These are phyloP conservation scores for Cinnamomum chago DNA, from an alignment of 164 flowering plant species.

Conservation along the genomic window DNA sequence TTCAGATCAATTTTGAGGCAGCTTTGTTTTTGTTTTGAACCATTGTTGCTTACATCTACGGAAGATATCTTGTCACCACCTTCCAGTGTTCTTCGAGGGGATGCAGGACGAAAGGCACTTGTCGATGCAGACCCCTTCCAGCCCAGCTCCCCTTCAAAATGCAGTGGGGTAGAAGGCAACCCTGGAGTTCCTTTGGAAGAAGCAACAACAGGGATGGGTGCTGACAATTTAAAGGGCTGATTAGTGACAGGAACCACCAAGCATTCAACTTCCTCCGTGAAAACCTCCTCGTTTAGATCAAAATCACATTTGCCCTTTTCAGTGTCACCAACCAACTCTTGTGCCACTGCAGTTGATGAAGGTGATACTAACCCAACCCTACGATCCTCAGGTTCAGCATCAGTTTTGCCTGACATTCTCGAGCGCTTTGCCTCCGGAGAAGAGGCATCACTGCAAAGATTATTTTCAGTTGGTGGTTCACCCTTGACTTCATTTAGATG, in stretches of 20 bases:
- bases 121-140: conserved; percentile 28
- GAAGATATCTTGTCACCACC: conserved; percentile 9
- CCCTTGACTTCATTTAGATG: background rate
- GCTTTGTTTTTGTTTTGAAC: conserved; percentile 6
- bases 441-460: conserved; percentile 7
- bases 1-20: conserved; percentile 38
- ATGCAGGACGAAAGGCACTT: conserved; percentile 29
- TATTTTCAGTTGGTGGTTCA: conserved; percentile 23
- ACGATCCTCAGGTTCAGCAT: background rate
- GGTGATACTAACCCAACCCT: conserved; percentile 10
- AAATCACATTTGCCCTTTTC: conserved; percentile 2
- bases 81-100: conserved; percentile 5
- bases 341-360: conserved; percentile 8
- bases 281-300: conserved; percentile 29
- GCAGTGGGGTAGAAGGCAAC: conserved; percentile 13
- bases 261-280: conserved; percentile 16
- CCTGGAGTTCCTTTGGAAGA: conserved; percentile 20
- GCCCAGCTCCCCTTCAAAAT: conserved; percentile 21
- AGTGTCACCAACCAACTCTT: conserved; percentile 6
- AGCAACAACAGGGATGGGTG: conserved; percentile 26
- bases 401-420: background rate
- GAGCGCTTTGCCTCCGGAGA: background rate
- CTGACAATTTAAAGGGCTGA: conserved; percentile 1
- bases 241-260: background rate
- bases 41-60: background rate